A percentile compares a stretch with the other conserved stretches of the same genome.
These are phyloP conservation scores for Neurospora sp. DNA, from an alignment of 495 filamentous ascomycete genomes.

Conservation along the genomic window DNA sequence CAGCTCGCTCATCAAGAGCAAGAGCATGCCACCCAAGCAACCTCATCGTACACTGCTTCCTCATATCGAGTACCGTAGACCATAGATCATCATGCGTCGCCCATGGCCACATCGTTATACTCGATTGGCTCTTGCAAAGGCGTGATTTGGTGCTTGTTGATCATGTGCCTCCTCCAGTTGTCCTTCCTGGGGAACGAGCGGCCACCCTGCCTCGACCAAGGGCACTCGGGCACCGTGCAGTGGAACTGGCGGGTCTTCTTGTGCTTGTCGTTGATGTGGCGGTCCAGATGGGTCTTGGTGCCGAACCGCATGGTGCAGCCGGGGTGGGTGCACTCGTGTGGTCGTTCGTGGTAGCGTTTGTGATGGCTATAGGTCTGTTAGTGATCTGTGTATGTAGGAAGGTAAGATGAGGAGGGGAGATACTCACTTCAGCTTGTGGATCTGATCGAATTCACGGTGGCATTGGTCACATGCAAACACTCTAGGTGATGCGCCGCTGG, in stretches of 20 bases:
- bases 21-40: background rate
- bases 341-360: slow-evolving; percentile 38
- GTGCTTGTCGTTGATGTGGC: slow-evolving; percentile 43
- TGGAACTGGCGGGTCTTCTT: slow-evolving; percentile 38
- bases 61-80: background rate
- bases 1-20: background rate
- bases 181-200: slow-evolving; percentile 43
- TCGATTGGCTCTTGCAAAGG: slow-evolving; percentile 19
- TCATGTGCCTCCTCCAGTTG: slow-evolving; percentile 42
- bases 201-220: slow-evolving; percentile 33
- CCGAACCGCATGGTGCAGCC: slow-evolving; percentile 37
- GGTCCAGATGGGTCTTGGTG: slow-evolving; percentile 42
- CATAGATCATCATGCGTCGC: slow-evolving; percentile 2
- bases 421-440: slow-evolving; percentile 39
- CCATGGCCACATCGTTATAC: slow-evolving; percentile 16
- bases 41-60: background rate
- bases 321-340: slow-evolving; percentile 30
- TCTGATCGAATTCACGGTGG: slow-evolving; percentile 31
- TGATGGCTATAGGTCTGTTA: slow-evolving; percentile 26
- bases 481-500: slow-evolving; percentile 18
- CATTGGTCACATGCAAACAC: slow-evolving; percentile 31
- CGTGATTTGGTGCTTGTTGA: slow-evolving; percentile 34
- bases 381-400: background rate
- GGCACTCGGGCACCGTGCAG: slow-evolving; percentile 33
- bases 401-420: background rate